Evolutionary conservation across 2,329 filamentous ascomycete genomes (phyloP), one percentile per base, ranked within the genome.

Genomic region (Lizonia empirigonia): DNA sequence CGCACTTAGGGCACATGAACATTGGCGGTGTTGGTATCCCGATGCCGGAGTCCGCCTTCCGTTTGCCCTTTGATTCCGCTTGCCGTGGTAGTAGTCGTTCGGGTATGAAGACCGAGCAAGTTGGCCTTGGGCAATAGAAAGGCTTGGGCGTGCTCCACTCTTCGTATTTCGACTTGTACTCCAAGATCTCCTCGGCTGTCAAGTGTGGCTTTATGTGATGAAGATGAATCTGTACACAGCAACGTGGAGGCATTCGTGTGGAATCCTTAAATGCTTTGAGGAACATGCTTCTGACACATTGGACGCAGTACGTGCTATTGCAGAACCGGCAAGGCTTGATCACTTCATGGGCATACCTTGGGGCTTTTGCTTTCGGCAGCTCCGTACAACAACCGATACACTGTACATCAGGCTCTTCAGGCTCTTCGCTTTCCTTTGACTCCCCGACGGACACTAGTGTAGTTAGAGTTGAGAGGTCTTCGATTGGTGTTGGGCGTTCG

Each of bases 81-180:
- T 15, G 44, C 12, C 41, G 54, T 5, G 64, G 58, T 6, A 72
- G 39, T 5, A 69, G 49, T 18, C 64, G 54, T 9, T 60, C 56
- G 4, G 69, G 60, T 5, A 82, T 77, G 58, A 82, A 82, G 2
- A 72, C 63, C 1, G 79, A 81, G 59, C 80, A 82, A 7, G 64
- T 72, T 8, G 74, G 71, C 7, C 76, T 58, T 4, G 80, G 79
- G 50, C 80, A 82, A 57, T 81, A 82, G 6, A 77, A 59, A 7
- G 77, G 77, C 20, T 77, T 67, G 3, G 65, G 56, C 2, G 78
- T 78, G 27, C 66, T 65, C 72, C 76, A 78, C 59, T 82, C 78
- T 36, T 82, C 78, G 44, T 77, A 76, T 51, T 76, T 80, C 8
- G 59, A 55, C 37, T 74, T 63, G 58, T 65, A 82, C 2, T 59